These are phyloP conservation scores for Excoecaria cochinchinensis DNA, from an alignment of 345 rosid species.

Conservation along the genomic window DNA sequence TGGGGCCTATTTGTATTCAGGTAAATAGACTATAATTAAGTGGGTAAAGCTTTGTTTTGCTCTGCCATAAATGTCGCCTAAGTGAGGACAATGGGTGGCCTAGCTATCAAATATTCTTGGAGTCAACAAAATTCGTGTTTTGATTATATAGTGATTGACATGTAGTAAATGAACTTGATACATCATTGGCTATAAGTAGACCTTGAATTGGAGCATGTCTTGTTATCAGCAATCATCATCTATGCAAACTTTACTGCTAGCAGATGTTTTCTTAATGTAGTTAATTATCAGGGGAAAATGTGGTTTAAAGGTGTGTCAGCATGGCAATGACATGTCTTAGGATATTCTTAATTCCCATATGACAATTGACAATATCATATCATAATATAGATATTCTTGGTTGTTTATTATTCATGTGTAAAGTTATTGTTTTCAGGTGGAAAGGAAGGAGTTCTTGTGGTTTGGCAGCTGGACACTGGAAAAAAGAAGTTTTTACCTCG, in stretches of 20 bases:
- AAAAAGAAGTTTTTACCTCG: constrained; percentile 93
- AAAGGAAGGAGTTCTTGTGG: constrained; percentile 95
- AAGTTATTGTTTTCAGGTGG: constrained; percentile 59
- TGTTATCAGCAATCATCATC: neutral
- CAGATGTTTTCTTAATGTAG: neutral
- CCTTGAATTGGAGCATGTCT: neutral
- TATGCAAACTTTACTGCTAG: neutral
- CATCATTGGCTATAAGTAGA: neutral
- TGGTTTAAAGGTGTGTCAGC: neutral
- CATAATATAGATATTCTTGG: neutral
- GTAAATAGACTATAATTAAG: constrained; percentile 32
- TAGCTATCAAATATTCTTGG: constrained; percentile 5
- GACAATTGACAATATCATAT: neutral
- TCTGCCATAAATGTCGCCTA: neutral
- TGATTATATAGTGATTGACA: neutral
- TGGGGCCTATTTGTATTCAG: constrained; percentile 87
- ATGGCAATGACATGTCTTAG: neutral
- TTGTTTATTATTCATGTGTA: neutral
- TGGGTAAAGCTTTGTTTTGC: neutral
- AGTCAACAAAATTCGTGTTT: neutral
- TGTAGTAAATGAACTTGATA: neutral
- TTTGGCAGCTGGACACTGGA: constrained; percentile 96
- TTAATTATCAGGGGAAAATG: neutral
- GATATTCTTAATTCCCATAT: neutral
- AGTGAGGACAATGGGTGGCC: neutral